These are phyloP conservation scores for Rhodotorula sp. DNA, from an alignment of 1,284 basidiomycete species.

Conservation along the genomic window DNA sequence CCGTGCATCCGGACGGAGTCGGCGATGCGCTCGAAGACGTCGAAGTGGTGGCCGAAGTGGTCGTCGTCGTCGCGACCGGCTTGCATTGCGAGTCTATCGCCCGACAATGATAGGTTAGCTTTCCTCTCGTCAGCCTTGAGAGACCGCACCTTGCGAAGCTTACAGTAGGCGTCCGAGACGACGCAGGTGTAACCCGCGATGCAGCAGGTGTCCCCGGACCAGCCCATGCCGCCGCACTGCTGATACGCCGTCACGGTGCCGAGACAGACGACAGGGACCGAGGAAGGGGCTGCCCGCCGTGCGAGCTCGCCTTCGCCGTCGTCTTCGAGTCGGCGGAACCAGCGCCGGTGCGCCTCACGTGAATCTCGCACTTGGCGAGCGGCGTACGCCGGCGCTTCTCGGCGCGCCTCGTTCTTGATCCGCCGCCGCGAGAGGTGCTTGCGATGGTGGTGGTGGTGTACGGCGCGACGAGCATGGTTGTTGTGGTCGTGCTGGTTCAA, in stretches of 20 bases:
- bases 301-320: not conserved
- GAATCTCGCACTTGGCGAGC: not conserved
- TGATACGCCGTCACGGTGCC: not conserved
- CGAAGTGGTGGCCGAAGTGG: not conserved
- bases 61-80: not conserved
- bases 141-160: not conserved
- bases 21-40: not conserved
- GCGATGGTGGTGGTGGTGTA: not conserved
- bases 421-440: not conserved
- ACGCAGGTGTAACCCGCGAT: conserved; percentile 10
- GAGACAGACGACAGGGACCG: not conserved
- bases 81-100: conserved; percentile 26
- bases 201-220: conserved; percentile 14
- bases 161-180: conserved; percentile 12
- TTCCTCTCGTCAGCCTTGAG: not conserved
- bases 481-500: not conserved
- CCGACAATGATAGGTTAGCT: too few relatives aligned
- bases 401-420: not conserved
- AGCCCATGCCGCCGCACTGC: conserved; percentile 15
- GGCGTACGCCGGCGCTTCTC: not conserved
- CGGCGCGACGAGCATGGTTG: not conserved
- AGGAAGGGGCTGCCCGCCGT: not conserved
- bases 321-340: not conserved
- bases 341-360: not conserved
- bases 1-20: not conserved